These are phyloP conservation scores for Aspergillus avenaceus DNA, from an alignment of 495 filamentous ascomycete genomes.

Conservation along the genomic window DNA sequence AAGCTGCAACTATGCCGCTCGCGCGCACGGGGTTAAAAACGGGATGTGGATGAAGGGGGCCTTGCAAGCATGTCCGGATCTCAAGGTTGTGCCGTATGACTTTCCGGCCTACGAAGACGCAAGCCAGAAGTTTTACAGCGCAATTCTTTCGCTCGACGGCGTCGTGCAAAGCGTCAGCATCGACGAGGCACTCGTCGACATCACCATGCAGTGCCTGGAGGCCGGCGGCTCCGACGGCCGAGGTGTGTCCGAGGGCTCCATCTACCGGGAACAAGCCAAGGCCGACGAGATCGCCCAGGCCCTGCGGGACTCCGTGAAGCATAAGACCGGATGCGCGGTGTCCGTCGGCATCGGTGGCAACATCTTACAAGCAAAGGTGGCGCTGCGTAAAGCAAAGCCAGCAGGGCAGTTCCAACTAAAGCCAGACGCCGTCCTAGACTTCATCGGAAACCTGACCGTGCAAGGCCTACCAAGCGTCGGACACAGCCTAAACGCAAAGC, in stretches of 20 bases:
- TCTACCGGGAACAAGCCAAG: slow-evolving; percentile 77
- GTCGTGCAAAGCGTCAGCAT: slow-evolving; percentile 93
- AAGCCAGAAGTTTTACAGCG: slow-evolving; percentile 80
- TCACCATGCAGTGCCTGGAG: slow-evolving; percentile 61
- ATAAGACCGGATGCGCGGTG: slow-evolving; percentile 76
- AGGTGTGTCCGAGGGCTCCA: slow-evolving; percentile 65
- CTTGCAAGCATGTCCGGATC: slow-evolving; percentile 72
- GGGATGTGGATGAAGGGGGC: slow-evolving; percentile 99
- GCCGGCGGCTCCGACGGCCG: slow-evolving; percentile 64
- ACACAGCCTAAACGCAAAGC: slow-evolving; percentile 72
- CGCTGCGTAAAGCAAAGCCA: slow-evolving; percentile 87
- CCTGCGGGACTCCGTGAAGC: slow-evolving; percentile 65
- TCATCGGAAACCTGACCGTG: slow-evolving; percentile 71
- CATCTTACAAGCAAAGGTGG: slow-evolving; percentile 85
- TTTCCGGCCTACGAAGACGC: slow-evolving; percentile 93
- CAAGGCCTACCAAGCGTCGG: slow-evolving; percentile 85
- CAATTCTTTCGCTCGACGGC: slow-evolving; percentile 73
- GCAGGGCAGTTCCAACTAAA: slow-evolving; percentile 87
- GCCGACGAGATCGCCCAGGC: slow-evolving; percentile 67
- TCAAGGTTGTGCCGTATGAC: slow-evolving; percentile 87
- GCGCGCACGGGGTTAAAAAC: slow-evolving; percentile 82
- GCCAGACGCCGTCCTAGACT: slow-evolving; percentile 70
- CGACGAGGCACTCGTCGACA: slow-evolving; percentile 85
- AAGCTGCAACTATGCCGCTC: slow-evolving; percentile 91
- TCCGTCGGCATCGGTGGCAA: slow-evolving; percentile 94